Evolutionary conservation across 495 filamentous ascomycete genomes (phyloP).

Genomic region (Delitschia confertaspora): DNA sequence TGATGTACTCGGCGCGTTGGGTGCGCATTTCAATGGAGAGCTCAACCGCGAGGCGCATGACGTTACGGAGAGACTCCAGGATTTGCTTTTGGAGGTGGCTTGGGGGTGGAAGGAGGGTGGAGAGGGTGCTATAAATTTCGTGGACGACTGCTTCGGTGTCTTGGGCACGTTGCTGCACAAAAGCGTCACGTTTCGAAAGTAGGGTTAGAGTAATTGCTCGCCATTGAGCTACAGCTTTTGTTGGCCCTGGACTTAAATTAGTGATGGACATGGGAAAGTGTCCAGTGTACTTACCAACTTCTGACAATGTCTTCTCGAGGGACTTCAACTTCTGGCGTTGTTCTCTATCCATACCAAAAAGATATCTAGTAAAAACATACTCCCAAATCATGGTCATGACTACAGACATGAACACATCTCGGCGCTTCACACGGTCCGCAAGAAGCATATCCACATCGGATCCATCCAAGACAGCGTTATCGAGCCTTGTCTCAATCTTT

Average conservation of each 20-base stretch:
- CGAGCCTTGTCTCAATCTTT: conserved; percentile 81
- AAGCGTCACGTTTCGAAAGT: conserved; percentile 64
- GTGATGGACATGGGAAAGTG: neutral
- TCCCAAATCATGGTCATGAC: conserved; percentile 98
- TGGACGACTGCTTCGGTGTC: conserved; percentile 86
- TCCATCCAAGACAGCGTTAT: conserved; percentile 88
- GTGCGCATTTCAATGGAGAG: conserved; percentile 94
- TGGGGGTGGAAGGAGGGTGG: conserved; percentile 73
- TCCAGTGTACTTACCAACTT: conserved; percentile 51
- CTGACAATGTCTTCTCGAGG: conserved; percentile 79
- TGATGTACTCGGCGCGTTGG: conserved; percentile 90
- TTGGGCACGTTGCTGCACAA: conserved; percentile 62
- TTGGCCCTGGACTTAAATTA: conserved; percentile 37
- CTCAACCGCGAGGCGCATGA: conserved; percentile 72
- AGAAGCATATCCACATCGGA: conserved; percentile 82
- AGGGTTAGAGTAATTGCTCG: conserved; percentile 87
- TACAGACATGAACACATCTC: conserved; percentile 93
- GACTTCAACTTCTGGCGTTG: conserved; percentile 93
- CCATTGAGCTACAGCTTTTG: conserved; percentile 84
- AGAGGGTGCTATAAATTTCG: conserved; percentile 71
- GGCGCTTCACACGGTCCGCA: conserved; percentile 70
- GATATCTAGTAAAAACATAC: conserved; percentile 91
- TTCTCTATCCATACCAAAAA: conserved; percentile 96
- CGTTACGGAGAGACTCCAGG: conserved; percentile 68
- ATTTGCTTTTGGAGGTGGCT: conserved; percentile 63